Conservation (phyloP, 805 yeast species). For the Yarrowia alimentaria region DNA sequence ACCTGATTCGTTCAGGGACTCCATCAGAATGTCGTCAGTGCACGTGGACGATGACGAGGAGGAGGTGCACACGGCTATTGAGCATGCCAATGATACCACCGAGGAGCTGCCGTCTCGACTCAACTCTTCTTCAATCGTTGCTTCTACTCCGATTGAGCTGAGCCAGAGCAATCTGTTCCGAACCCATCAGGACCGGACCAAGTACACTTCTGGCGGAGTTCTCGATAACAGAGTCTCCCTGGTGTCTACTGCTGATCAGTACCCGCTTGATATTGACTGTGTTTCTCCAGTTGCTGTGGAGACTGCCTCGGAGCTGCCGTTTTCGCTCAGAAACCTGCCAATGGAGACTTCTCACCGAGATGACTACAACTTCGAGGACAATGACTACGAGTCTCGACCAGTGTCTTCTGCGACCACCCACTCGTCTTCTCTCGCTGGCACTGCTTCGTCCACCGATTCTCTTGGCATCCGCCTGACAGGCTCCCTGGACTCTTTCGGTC, state of each 20-base stretch:
- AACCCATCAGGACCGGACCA: slow-evolving; percentile 19
- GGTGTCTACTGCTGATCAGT: slow-evolving; percentile 4
- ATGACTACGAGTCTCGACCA: slow-evolving; percentile 9
- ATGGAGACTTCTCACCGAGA: slow-evolving; percentile 22
- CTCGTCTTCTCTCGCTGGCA: slow-evolving; percentile 8
- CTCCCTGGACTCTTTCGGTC: too few relatives aligned
- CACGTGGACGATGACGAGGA: background rate
- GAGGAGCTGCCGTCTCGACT: background rate
- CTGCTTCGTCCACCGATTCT: slow-evolving; percentile 11
- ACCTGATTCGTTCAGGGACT: too few relatives aligned
- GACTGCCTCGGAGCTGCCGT: background rate
- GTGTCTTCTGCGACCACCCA: background rate
- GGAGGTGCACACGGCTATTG: background rate
- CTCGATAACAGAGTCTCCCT: slow-evolving; percentile 9
- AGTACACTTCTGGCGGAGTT: slow-evolving; percentile 6
- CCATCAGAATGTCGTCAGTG: too few relatives aligned
- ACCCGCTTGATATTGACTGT: slow-evolving; percentile 15
- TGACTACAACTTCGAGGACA: slow-evolving; percentile 6
- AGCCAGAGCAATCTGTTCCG: slow-evolving; percentile 13
- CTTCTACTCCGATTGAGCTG: slow-evolving; percentile 20
- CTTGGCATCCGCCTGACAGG: slow-evolving; percentile 8
- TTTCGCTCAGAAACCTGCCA: slow-evolving; percentile 10
- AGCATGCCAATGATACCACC: too few relatives aligned
- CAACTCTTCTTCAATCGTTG: slow-evolving; percentile 9
- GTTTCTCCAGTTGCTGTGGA: slow-evolving; percentile 5